Base-by-base conservation (phyloP, 176 grass and related monocot genomes). In the Zoysia japonica region DNA sequence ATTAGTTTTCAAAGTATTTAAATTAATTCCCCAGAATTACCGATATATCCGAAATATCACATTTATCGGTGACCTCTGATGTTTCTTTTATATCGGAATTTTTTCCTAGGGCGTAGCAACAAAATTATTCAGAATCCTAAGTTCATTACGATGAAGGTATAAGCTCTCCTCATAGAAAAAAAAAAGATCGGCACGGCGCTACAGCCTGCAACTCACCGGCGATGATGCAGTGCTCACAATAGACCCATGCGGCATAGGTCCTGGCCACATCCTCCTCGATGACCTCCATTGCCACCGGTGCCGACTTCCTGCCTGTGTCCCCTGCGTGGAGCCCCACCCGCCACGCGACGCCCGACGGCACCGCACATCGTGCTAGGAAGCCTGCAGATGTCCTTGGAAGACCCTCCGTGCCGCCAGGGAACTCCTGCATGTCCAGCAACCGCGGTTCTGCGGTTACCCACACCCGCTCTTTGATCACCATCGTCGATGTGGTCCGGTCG, bases 191-290 rank as follows among this genome's bases (percentile, higher is more conserved):
- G 28, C 28, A 28, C 28, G 28, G 9, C 36, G 3, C 14, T 55
- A 15, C 37, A 36, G 19, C 35, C 12, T 54, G 11, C 4, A 2
- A 86, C 89, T 89, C 64, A 96, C 90, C 93, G 2, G 86, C 83
- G 9, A 92, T 72, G 42, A 79, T 83, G 80, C 93, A 92, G 63
- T 93, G 88, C n/a, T 90, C 88, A 68, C 90, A 93, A 62, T 92
- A 84, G 65, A 88, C 56, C 39, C 78, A 73, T 14, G 41, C 77
- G 9, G 85, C 69, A 40, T 20, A 69, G n/a, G 77, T 72, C 41
- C 80, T 45, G 37, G 54, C 53, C 9, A 97, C 90, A 61, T 93
- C 88, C 85, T 97, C 90, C 88, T 90, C 90, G 53, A 96, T 87
- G 3, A 90, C 83, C 41, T 96, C 90, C 57, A 96, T 61, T 50